Conservation (phyloP, 331 rosid species). For the Dryas integrifolia region DNA sequence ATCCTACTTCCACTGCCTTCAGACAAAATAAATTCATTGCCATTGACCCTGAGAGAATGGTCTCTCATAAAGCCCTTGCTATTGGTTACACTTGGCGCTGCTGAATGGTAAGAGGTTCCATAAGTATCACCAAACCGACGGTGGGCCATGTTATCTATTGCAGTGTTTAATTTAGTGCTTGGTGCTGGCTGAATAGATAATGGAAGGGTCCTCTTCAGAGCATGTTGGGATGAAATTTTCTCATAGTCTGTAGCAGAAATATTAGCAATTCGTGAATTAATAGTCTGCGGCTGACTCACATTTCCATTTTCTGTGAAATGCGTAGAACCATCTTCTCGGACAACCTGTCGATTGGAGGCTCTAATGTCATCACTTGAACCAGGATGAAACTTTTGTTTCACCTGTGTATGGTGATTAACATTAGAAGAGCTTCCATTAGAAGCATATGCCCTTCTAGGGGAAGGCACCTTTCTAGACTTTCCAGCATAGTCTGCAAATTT, state of each 20-base stretch:
- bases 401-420: conserved; percentile 34
- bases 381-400: conserved; percentile 28
- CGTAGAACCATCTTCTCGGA: conserved; percentile 31
- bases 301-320: conserved; percentile 42
- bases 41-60: conserved; percentile 43
- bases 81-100: conserved; percentile 1
- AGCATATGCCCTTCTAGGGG: conserved; percentile 46
- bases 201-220: conserved; percentile 67
- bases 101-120: background rate
- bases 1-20: conserved; percentile 57
- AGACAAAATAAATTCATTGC: conserved; percentile 43
- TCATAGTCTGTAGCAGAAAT: conserved; percentile 43
- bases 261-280: conserved; percentile 45
- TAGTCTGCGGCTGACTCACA: conserved; percentile 34
- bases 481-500: conserved; percentile 51
- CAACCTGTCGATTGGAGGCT: conserved; percentile 35
- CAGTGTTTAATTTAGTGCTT: conserved; percentile 32
- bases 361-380: conserved; percentile 40
- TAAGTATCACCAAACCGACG: conserved; percentile 44
- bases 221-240: conserved; percentile 62
- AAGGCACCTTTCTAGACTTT: conserved; percentile 35
- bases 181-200: conserved; percentile 43
- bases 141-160: conserved; percentile 40
- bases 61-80: conserved; percentile 50
- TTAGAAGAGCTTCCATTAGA: conserved; percentile 42